Percentiles rank a stretch among this genome's conserved stretches.
These are phyloP conservation scores for Maudiozyma saulgeensis DNA, from an alignment of 805 yeast genomes.

Conservation along the genomic window DNA sequence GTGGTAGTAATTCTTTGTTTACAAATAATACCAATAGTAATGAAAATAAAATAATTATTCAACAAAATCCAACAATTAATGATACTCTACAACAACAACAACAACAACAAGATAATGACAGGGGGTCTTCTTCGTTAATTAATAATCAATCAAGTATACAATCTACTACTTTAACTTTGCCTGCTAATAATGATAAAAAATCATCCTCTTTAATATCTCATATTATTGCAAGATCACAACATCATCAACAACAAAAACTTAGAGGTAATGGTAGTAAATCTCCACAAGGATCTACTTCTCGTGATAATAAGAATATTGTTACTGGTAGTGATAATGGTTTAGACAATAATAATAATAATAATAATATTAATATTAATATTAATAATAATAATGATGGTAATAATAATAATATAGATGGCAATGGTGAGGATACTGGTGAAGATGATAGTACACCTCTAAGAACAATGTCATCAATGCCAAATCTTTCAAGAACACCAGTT, in stretches of 20 bases:
- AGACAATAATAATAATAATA: background rate
- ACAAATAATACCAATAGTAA: background rate
- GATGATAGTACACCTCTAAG: background rate
- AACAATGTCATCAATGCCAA: background rate
- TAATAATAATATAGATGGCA: background rate
- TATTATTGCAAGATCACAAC: background rate
- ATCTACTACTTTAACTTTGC: background rate
- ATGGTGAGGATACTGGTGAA: too few species aligned
- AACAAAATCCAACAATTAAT: background rate
- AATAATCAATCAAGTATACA: background rate
- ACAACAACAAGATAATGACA: too few species aligned
- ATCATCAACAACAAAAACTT: background rate
- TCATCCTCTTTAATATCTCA: background rate
- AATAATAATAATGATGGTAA: background rate
- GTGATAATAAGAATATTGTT: background rate
- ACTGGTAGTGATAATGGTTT: background rate
- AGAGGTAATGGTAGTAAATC: background rate
- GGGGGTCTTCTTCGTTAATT: too few species aligned
- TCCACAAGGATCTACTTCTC: background rate
- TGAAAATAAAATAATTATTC: conserved; percentile 2
- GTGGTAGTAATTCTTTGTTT: background rate
- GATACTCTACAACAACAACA: too few species aligned
- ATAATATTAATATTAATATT: background rate
- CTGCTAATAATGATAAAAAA: background rate
- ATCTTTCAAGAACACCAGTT: background rate